Conservation (phyloP, 768 basidiomycete genomes). For the Amanita polypyramis region DNA sequence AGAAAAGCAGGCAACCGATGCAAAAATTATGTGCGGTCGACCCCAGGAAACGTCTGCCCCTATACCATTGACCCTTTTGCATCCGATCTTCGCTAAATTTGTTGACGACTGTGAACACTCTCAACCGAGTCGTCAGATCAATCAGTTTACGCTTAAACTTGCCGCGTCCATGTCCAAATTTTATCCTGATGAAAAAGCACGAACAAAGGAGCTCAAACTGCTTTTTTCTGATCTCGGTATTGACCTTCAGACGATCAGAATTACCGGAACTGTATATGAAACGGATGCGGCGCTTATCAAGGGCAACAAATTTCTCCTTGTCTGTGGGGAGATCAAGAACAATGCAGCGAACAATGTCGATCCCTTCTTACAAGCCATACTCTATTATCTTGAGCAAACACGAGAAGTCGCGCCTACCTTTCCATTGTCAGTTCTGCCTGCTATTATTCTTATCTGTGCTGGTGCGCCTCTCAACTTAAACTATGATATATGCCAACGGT, state of each 20-base stretch:
- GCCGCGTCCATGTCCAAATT: not conserved
- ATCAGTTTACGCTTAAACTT: not conserved
- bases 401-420: not conserved
- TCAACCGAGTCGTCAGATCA: not conserved
- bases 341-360: too few relatives aligned
- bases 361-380: too few relatives aligned
- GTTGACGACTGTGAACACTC: not conserved
- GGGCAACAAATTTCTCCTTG: not conserved
- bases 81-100: not conserved
- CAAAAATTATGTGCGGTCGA: not conserved
- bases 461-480: not conserved
- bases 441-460: not conserved
- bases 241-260: not conserved
- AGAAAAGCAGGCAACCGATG: not conserved
- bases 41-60: not conserved
- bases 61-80: not conserved
- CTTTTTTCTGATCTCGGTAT: not conserved
- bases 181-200: not conserved
- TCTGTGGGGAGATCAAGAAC: not conserved
- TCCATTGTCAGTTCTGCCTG: not conserved
- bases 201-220: not conserved
- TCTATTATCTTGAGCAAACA: too few relatives aligned
- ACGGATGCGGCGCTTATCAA: not conserved
- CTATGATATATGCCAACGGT: not conserved
- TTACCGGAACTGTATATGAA: not conserved